Percentiles rank a stretch among this genome's conserved stretches.
These are phyloP conservation scores for Porcisia deanei DNA, from an alignment of 208 protist genomes.

Conservation along the genomic window DNA sequence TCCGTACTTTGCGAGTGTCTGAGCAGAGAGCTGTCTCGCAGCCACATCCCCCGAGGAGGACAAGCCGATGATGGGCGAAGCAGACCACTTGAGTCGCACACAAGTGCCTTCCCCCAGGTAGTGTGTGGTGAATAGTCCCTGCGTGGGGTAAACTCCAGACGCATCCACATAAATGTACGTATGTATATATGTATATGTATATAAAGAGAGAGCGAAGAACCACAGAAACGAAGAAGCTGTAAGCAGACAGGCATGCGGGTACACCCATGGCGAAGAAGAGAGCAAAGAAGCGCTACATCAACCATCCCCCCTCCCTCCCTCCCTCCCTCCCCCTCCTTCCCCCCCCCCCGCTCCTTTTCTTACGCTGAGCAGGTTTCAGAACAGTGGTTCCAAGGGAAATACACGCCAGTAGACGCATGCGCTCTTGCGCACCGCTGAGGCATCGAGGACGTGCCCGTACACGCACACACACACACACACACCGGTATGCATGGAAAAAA, in stretches of 20 bases:
- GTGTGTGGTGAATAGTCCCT: not conserved
- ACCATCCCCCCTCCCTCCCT: not conserved
- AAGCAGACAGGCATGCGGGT: not conserved
- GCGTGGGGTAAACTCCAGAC: not conserved
- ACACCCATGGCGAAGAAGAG: not conserved
- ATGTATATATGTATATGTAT: not conserved
- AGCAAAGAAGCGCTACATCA: not conserved
- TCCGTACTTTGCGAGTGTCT: not conserved
- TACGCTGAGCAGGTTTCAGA: not conserved
- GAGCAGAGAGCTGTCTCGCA: not conserved
- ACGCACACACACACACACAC: not conserved
- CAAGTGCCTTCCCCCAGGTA: not conserved
- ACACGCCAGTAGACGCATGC: not conserved
- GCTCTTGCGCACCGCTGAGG: not conserved
- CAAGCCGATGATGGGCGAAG: not conserved
- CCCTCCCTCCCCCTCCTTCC: no score
- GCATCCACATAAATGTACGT: not conserved
- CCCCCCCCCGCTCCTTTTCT: not conserved
- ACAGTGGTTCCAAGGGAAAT: not conserved
- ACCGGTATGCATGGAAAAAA: not conserved
- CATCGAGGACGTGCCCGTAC: not conserved
- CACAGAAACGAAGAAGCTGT: not conserved
- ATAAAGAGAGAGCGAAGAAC: not conserved
- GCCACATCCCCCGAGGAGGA: not conserved
- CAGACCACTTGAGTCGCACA: not conserved